These are phyloP conservation scores for Chlamydomonas schloesseri DNA, from an alignment of 139 green algal genomes.

Conservation along the genomic window DNA sequence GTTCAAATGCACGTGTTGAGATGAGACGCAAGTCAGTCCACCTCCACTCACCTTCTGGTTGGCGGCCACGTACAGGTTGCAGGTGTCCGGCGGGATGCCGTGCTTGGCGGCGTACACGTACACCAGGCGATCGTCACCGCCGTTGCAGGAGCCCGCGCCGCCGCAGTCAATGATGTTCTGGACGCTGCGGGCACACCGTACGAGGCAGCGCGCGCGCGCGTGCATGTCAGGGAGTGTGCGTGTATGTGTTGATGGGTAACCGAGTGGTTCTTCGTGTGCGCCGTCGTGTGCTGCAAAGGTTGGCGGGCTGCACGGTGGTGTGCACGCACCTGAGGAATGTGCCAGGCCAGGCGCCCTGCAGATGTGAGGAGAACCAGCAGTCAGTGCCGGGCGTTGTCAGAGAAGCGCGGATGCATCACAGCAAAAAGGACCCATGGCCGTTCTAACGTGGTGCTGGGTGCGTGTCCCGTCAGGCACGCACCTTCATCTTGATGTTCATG, in stretches of 20 bases:
- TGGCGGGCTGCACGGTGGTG: no score
- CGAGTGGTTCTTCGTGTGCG: no score
- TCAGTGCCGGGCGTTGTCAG: neutral
- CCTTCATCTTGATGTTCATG: slow-evolving; percentile 83
- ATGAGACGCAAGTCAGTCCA: neutral
- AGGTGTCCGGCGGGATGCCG: slow-evolving; percentile 90
- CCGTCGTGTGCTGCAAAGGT: no score
- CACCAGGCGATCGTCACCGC: slow-evolving; percentile 61
- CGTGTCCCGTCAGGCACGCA: neutral
- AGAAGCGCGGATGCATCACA: neutral
- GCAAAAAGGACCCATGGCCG: neutral
- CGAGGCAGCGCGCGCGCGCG: no score
- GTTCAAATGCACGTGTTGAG: no score
- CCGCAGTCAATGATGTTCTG: slow-evolving; percentile 90
- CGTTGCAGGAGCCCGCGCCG: slow-evolving; percentile 80
- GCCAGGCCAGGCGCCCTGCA: slow-evolving; percentile 67
- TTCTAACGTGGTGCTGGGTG: neutral
- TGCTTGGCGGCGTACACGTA: slow-evolving; percentile 72
- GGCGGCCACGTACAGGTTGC: slow-evolving; percentile 84
- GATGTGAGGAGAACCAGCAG: no score
- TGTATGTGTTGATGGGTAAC: no score
- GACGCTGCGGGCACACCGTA: neutral
- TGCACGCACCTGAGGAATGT: slow-evolving; percentile 65
- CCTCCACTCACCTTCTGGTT: slow-evolving; percentile 63
- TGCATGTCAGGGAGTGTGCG: no score